Conservation (phyloP, 2,329 filamentous ascomycete species). For the Ceratocystis ficicola region DNA sequence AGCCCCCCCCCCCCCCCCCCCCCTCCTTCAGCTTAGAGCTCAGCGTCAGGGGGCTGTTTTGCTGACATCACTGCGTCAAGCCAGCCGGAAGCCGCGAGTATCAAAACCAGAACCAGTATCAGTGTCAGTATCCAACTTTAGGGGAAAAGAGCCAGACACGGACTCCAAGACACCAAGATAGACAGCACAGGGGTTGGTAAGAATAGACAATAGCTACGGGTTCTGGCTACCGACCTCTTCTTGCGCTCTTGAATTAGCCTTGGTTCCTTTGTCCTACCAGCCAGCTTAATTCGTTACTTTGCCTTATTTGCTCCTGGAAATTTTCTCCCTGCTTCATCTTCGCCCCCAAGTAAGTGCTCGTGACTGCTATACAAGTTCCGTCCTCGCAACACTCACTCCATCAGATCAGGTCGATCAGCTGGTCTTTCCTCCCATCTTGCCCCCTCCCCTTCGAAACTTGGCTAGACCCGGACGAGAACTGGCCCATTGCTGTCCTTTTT, state of each 20-base stretch:
- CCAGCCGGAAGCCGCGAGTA: neutral
- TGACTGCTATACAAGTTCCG: too few relatives aligned
- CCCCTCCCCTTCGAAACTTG: neutral
- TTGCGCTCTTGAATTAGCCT: too few relatives aligned
- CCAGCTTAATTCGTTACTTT: neutral
- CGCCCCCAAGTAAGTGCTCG: neutral
- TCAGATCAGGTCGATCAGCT: neutral
- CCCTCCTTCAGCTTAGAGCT: neutral
- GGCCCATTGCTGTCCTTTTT: neutral
- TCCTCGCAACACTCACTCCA: too few relatives aligned
- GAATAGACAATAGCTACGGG: neutral
- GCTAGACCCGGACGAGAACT: neutral
- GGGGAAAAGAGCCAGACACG: neutral
- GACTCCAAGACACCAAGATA: neutral
- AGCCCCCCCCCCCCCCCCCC: neutral
- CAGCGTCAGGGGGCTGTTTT: neutral
- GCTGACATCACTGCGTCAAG: neutral
- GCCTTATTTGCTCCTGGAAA: neutral
- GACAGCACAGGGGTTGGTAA: too few relatives aligned
- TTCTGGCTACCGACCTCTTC: neutral
- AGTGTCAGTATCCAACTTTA: neutral
- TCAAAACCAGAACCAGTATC: neutral
- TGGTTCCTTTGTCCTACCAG: neutral
- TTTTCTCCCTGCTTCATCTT: neutral
- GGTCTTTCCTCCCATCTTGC: neutral